Evolutionary conservation across 441 rosid genomes (phyloP), one percentile per base, ranked within the genome.

Genomic region (Gossypium davidsonii): DNA sequence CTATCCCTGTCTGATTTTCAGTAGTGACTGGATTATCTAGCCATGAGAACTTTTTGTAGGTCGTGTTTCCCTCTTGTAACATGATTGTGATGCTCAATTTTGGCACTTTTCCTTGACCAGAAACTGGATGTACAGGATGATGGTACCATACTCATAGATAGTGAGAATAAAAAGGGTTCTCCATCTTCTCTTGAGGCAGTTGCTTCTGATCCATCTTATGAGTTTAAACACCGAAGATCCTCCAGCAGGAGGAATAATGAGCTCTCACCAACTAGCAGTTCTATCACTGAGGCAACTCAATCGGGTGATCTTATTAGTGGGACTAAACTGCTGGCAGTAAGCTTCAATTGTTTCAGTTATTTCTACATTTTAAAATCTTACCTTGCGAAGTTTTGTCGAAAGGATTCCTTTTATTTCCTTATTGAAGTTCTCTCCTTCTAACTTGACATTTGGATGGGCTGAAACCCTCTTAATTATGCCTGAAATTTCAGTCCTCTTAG

Each of bases 221-320:
- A 85, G 77, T 77, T 81, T 56, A 86, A 80, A 62, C 97, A 90
- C 80, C 84, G 73, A 78, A 87, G 90, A 79, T 87, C 94, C 74
- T 86, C 93, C 76, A 92, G 97, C 90, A 87, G 83, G 84, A 83
- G 89, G 86, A 92, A 86, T 82, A 92, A 86, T 42, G 97, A 96
- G 77, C 77, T 87, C 79, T 93, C 97, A 23, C 87, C 96, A 20
- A 77, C 78, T 73, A 74, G 88, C 81, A 88, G 91, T 85, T 79
- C 86, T 12, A 77, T 91, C 73, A 81, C 93, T 48, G 99, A 91
- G 80, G 79, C 86, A 79, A 80, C 85, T 80, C 95, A 87, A 75
- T 90, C 73, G 72, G 89, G 93, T 71, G 89, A 84, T 78, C 82
- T 73, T 69, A 81, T 83, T 56, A 67, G 76, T 78, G 78, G 85